These are phyloP conservation scores for Mucor irregularis DNA, from an alignment of 371 early-diverging fungal species.

Conservation along the genomic window DNA sequence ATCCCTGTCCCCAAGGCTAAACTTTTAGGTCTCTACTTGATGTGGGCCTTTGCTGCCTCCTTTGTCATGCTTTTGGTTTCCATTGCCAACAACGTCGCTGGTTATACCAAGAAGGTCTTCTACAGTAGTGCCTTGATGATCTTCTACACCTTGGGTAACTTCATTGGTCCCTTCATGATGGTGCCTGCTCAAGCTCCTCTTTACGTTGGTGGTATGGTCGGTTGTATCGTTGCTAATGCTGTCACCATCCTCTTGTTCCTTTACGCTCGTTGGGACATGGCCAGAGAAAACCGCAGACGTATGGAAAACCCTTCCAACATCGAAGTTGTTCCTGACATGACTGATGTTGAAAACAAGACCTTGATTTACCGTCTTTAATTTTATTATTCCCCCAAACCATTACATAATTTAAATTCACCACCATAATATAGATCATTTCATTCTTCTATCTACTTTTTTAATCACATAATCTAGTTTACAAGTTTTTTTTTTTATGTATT, in stretches of 20 bases:
- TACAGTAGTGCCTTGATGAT: constrained; percentile 28
- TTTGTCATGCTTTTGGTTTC: constrained; percentile 13
- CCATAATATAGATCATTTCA: no score
- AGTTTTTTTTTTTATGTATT: no score
- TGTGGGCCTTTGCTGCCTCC: constrained; percentile 31
- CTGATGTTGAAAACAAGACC: constrained; percentile 24
- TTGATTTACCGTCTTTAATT: constrained; percentile 24
- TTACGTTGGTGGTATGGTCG: constrained; percentile 32
- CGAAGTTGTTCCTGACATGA: constrained; percentile 10
- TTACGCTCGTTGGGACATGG: constrained; percentile 17
- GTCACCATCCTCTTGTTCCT: constrained; percentile 25
- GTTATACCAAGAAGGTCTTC: constrained; percentile 45
- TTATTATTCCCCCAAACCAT: not conserved
- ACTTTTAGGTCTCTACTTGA: constrained; percentile 33
- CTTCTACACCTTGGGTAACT: constrained; percentile 36
- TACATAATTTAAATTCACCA: no score
- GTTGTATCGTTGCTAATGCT: constrained; percentile 25
- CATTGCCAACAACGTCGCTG: constrained; percentile 31
- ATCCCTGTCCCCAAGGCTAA: constrained; percentile 40
- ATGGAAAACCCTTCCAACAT: not conserved
- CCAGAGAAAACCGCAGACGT: constrained; percentile 22
- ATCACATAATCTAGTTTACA: no score
- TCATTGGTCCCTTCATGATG: constrained; percentile 37
- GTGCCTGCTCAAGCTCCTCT: constrained; percentile 25
- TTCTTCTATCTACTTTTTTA: no score